Base-by-base conservation (phyloP, 2,329 filamentous ascomycete species). In the Tympanopsis confertula region DNA sequence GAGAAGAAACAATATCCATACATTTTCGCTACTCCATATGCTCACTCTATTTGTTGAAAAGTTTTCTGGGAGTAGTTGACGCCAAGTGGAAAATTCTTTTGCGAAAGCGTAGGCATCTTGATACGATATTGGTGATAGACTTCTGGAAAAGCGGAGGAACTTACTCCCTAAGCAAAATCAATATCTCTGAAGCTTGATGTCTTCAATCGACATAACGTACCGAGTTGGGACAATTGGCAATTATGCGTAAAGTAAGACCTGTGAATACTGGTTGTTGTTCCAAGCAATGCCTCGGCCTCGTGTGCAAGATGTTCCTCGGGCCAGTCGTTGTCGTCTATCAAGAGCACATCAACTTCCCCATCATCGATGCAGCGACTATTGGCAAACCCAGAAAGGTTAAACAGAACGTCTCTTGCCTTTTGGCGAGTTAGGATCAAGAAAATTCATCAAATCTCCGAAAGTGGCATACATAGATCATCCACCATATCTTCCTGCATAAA, bases 1-100 rank as follows among this genome's bases (percentile, higher is more conserved):
- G 19, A 38, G 24, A 19, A 38, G 32, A 5, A 29, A 14, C 19
- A 38, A 15, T 18, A 30, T 22, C 36, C 36, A 38, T n/a, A 38
- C 19, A 18, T 38, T 38, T 14, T 18, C 5, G 24, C 17, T 30
- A 7, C 24, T 29, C 36, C 36, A 38, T n/a, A 7, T 13, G 19
- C 5, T 22, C 14, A 38, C 14, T 15, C 15, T 38, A 10, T 28
- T 19, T 19, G 18, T 19, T 32, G 13, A 19, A 19, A 38, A 32
- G 13, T 30, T 19, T 38, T 30, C 20, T 10, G 36, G 36, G 13
- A 38, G 36, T 12, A 28, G 19, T 13, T 22, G 18, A 5, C 36
- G 36, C 36, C 36, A 38, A 10, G 13, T n/a, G 5, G 24, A 38
- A 17, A 38, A 20, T 13, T 28, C 17, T 4, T 38, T 28, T 12